Evolutionary conservation across 1,284 basidiomycete species (phyloP), one percentile per base, ranked within the genome.

Genomic region (Papiliotrema nemorosa): DNA sequence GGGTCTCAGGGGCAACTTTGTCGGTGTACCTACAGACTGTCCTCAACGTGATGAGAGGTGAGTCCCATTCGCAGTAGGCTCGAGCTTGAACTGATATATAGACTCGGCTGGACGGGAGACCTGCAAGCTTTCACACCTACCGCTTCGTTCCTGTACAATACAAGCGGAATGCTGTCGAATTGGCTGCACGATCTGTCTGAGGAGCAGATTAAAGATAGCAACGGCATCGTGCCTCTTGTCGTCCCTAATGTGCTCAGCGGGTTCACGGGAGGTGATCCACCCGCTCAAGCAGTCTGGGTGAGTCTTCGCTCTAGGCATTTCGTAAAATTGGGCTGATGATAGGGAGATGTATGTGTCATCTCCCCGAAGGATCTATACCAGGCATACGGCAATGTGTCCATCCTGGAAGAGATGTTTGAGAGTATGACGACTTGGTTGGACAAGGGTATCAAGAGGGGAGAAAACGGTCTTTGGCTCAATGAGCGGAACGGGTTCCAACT

Each of bases 181-280:
- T 69, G 67, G 67, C 40, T 69, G 13, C 37, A 64, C 18, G 67
- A 69, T 41, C 47, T 69, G 6, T 53, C 55, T 2, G 62, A 26
- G 2, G 67, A 69, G 44, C 67, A 69, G 48, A 38, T 61, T 21
- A 53, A 54, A 16, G 59, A 67, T 22, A 42, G 49, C 20, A 37
- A 59, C 5, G 62, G 59, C 1, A 51, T 62, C n/a, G 50, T 55
- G 0, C 64, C 65, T 1, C 41, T 63, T 3, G 60, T 64, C 5
- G 57, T 68, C 16, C 63, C 66, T n/a, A 57, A 64, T 43, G 53
- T 54, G 0, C 48, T 66, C n/a, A 36, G 38, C 26, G 36, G 37
- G 2, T 34, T 47, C 20, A 44, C 31, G 3, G 16, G 24, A 9
- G 26, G 34, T n/a, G 38, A 21, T 49, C 53, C 5, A 31, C 50